Base-by-base conservation (phyloP, 2,329 filamentous ascomycete species). In the Penicillium fuscoglaucum region DNA sequence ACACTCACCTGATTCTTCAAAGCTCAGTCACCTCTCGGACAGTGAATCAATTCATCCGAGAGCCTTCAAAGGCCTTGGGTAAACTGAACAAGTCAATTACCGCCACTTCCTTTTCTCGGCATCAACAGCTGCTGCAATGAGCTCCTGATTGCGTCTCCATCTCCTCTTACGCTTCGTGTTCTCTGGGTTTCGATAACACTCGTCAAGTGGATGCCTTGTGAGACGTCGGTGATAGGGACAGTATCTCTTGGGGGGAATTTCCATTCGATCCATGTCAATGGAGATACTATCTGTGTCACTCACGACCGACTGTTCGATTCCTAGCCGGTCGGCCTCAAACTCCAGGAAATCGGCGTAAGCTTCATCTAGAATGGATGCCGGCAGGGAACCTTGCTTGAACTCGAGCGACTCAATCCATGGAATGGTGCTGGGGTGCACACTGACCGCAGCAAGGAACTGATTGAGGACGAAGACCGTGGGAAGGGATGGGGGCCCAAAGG, bases 371-470 rank as follows among this genome's bases (percentile, higher is more conserved):
- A 52, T 52, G 1, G 50, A 52, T 19, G 28, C 9, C 5, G 50
- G 50, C 0, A 52, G 39, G 10, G 29, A 26, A 6, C 50, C 50
- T 21, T n/a, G 26, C 2, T 45, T 29, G 6, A 52, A 52, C 5
- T 19, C 19, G 6, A 52, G 50, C 4, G 50, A 52, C 15, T 45
- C 19, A n/a, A 52, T 7, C 50, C 50, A 52, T 26, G 39, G 40
- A 15, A 52, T 31, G 15, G 28, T 21, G 21, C 19, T 19, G 3
- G 40, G 40, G 10, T 52, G 35, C 3, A 6, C 40, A 28, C 50
- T 52, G 29, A 35, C 50, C 12, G 50, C 50, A 24, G 50, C 28
- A 35, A 52, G 40, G 17, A 52, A 52, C 24, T 52, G 50, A 35
- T 35, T 45, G 15, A 52, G 39, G 17, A 52, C 6, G 13, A 26